phyloP scores from a whole-genome alignment of 2,329 filamentous ascomycete genomes.

The Paradendryphiella salina region DNA sequence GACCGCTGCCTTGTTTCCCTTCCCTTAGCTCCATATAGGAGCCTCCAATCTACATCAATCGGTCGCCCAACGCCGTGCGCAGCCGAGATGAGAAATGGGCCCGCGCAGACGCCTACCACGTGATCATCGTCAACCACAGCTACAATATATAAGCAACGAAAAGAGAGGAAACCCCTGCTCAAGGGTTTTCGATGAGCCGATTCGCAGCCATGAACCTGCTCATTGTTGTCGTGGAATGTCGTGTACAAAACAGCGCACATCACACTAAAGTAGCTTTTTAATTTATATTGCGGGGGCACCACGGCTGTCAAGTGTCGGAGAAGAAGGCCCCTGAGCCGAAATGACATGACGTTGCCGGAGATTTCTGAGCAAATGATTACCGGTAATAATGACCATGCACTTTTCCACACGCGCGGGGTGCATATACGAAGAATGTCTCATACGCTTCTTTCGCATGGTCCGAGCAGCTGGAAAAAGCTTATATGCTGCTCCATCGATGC shows the following conservation, averaged over 20 bases:
- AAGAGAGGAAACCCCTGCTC: background rate
- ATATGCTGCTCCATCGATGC: background rate
- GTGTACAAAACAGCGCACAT: background rate
- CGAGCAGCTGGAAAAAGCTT: background rate
- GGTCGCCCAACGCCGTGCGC: constrained; percentile 8
- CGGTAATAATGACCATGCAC: background rate
- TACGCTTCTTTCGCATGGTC: background rate
- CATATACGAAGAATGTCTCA: constrained; percentile 9
- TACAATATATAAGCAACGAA: background rate
- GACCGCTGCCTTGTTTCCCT: constrained; percentile 7
- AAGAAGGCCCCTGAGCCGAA: background rate
- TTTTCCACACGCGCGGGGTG: constrained; percentile 5
- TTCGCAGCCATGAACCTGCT: background rate
- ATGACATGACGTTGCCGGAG: background rate
- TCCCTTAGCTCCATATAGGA: background rate
- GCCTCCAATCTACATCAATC: constrained; percentile 14
- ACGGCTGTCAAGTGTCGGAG: constrained; percentile 7
- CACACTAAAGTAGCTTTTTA: constrained; percentile 3
- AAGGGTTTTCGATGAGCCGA: background rate
- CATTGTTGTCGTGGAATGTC: background rate
- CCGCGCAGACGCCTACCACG: background rate
- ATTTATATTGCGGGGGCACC: constrained; percentile 9
- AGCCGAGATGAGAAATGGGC: constrained; percentile 4
- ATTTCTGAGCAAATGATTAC: background rate
- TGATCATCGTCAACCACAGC: background rate